Conservation (phyloP, 106 monocot genomes). For the Phalaenopsis aphrodite region DNA sequence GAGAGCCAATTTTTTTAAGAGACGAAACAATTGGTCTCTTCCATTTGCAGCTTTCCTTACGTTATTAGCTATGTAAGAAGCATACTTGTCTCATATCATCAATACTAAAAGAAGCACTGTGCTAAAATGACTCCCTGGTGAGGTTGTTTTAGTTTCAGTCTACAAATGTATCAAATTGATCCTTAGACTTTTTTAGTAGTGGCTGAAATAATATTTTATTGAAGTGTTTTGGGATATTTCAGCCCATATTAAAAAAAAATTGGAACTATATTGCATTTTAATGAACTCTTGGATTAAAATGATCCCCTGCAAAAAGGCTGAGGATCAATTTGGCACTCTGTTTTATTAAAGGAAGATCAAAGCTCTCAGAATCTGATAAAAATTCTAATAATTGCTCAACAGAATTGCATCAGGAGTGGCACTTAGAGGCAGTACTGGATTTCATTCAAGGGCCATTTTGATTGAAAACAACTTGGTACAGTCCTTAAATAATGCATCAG, state of each 20-base stretch:
- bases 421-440: slow-evolving; percentile 43
- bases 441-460: slow-evolving; percentile 49
- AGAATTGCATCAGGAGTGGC: slow-evolving; percentile 67
- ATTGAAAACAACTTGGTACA: slow-evolving; percentile 41
- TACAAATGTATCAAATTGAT: too few species aligned
- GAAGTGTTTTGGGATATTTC: too few species aligned
- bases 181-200: too few species aligned
- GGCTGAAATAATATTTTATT: too few species aligned
- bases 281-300: too few species aligned
- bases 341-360: neutral
- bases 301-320: too few species aligned
- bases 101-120: neutral
- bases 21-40: slow-evolving; percentile 25
- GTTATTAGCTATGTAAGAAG: slow-evolving; percentile 58
- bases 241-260: too few species aligned
- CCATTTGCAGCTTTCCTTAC: slow-evolving; percentile 25
- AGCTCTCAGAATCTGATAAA: slow-evolving; percentile 3
- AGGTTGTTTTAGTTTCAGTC: too few species aligned
- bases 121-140: too few species aligned
- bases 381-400: neutral
- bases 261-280: too few species aligned
- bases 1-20: slow-evolving; percentile 16
- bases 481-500: slow-evolving; percentile 51
- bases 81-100: neutral
- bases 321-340: too few species aligned